phyloP scores from a whole-genome alignment of 2,329 filamentous ascomycete species.

The Pseudogymnoascus destructans region DNA sequence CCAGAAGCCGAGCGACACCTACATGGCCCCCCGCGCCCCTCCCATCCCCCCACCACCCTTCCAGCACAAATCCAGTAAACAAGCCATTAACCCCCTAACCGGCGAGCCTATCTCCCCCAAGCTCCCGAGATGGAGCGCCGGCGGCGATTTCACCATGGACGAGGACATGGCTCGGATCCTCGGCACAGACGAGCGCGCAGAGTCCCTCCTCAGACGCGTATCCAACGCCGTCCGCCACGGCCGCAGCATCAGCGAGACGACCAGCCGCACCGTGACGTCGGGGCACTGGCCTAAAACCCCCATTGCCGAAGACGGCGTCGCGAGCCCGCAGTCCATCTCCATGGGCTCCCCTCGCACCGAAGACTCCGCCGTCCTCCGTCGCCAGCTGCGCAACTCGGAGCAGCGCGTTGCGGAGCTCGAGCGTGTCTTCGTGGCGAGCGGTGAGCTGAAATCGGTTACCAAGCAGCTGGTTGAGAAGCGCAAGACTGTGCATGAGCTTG shows the following conservation, averaged over 20 bases:
- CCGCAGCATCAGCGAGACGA: conserved; percentile 55
- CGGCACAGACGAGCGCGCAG: conserved; percentile 58
- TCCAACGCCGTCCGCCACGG: conserved; percentile 89
- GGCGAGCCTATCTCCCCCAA: conserved; percentile 42
- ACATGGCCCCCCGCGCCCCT: conserved; percentile 27
- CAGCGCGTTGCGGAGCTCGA: conserved; percentile 79
- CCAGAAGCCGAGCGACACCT: conserved; percentile 27
- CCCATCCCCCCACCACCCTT: conserved; percentile 20
- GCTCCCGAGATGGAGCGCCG: conserved; percentile 61
- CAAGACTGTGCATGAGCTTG: conserved; percentile 86
- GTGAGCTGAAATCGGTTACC: conserved; percentile 48
- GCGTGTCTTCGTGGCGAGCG: conserved; percentile 54
- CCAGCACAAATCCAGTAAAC: conserved; percentile 29
- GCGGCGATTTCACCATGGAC: conserved; percentile 84
- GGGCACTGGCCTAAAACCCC: conserved; percentile 60
- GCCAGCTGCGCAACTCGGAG: conserved; percentile 68
- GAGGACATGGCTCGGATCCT: conserved; percentile 89
- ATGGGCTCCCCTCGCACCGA: conserved; percentile 41
- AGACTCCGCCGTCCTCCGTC: conserved; percentile 55
- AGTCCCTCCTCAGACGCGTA: conserved; percentile 73
- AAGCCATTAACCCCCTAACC: conserved; percentile 31
- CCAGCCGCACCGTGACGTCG: conserved; percentile 48
- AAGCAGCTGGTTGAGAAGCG: conserved; percentile 84
- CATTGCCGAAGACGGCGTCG: conserved; percentile 46
- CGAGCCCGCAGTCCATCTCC: conserved; percentile 57